Evolutionary conservation across 2,329 filamentous ascomycete genomes (phyloP).

Genomic region (Clonostachys rhizophaga): DNA sequence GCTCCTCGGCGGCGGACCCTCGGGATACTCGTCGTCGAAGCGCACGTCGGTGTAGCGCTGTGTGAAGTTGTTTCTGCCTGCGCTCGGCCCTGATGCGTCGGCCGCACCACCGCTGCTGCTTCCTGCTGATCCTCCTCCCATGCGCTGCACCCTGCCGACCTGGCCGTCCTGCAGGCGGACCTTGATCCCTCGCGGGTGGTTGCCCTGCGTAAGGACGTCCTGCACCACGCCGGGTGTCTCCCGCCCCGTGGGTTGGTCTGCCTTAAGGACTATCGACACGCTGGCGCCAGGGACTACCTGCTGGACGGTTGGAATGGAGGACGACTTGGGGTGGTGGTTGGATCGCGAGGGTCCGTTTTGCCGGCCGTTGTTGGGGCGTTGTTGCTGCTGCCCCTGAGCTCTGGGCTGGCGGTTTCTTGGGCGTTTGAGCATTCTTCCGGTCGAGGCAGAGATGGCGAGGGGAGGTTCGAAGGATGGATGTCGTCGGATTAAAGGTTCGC

Average conservation of each 20-base stretch:
- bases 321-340: conserved; percentile 9
- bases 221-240: conserved; percentile 64
- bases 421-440: conserved; percentile 2
- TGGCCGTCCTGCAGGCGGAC: conserved; percentile 67
- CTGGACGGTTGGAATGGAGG: conserved; percentile 36
- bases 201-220: conserved; percentile 65
- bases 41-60: conserved; percentile 26
- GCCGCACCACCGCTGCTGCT: not conserved
- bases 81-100: not conserved
- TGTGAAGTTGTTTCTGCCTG: conserved; percentile 12
- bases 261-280: conserved; percentile 72
- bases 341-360: conserved; percentile 3
- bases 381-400: not conserved
- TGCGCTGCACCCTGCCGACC: conserved; percentile 68
- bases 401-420: conserved; percentile 7
- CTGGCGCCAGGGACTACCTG: conserved; percentile 55
- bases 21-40: conserved; percentile 26
- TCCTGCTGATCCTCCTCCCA: conserved; percentile 20
- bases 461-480: too few species aligned
- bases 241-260: conserved; percentile 69
- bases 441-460: too few species aligned
- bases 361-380: not conserved
- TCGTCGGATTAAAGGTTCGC: too few species aligned
- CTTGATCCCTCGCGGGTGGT: conserved; percentile 77
- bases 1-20: conserved; percentile 30